Conservation (phyloP, 345 rosid genomes). For the Combretum micranthum region DNA sequence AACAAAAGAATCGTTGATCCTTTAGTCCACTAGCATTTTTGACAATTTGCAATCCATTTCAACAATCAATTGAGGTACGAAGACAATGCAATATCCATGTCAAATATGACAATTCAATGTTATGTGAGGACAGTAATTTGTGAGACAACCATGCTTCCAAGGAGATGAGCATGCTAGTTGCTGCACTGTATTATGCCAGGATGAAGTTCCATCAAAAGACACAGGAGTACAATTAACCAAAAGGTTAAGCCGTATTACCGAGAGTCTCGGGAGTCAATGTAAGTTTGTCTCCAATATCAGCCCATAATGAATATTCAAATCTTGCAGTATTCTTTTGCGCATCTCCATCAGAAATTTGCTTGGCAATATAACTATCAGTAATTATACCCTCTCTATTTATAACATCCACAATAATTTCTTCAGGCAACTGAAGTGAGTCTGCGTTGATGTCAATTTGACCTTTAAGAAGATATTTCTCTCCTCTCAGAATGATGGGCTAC, state of each 20-base stretch:
- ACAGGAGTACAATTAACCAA: no score
- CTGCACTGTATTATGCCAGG: no score
- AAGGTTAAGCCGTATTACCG: slow-evolving; percentile 37
- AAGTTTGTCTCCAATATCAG: slow-evolving; percentile 63
- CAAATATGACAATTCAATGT: no score
- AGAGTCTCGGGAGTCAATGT: slow-evolving; percentile 55
- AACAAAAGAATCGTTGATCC: no score
- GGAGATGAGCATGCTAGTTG: no score
- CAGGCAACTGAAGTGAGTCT: slow-evolving; percentile 42
- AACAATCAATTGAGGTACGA: no score
- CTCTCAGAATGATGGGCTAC: slow-evolving; percentile 77
- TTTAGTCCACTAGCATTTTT: slow-evolving; percentile 1
- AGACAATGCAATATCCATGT: no score
- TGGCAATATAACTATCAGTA: slow-evolving; percentile 41
- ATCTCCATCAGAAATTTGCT: slow-evolving; percentile 31
- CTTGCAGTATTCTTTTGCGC: slow-evolving; percentile 30
- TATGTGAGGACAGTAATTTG: no score
- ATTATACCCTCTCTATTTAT: slow-evolving; percentile 36
- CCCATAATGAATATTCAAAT: slow-evolving; percentile 71
- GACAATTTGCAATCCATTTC: no score
- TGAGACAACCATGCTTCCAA: no score
- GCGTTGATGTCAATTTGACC: slow-evolving; percentile 56
- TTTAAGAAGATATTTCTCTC: slow-evolving; percentile 75
- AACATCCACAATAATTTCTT: slow-evolving; percentile 46
- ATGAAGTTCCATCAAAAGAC: no score